Conservation (phyloP, 2,329 filamentous ascomycete genomes). For the Hypoxylon rubiginosum region DNA sequence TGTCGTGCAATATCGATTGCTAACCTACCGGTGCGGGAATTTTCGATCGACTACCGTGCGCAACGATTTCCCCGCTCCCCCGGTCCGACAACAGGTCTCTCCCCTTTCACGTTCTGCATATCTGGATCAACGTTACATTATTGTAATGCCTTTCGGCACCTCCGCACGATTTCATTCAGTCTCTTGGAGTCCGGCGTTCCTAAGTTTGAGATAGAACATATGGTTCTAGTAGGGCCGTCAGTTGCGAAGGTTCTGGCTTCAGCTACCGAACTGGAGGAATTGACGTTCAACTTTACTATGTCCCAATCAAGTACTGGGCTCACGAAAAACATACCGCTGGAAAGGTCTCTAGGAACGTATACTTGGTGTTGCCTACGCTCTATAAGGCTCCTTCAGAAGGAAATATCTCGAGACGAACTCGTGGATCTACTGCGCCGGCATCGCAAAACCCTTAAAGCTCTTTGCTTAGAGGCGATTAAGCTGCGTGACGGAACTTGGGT, state of each 20-base stretch:
- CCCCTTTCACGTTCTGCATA: background rate
- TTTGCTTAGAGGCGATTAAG: background rate
- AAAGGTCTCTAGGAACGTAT: background rate
- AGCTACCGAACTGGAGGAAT: background rate
- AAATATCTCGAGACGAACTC: background rate
- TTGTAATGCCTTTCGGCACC: background rate
- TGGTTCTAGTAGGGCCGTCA: background rate
- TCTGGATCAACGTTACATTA: background rate
- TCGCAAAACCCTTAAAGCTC: background rate
- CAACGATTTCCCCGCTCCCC: too few relatives aligned
- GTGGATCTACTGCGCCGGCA: slow-evolving; percentile 1
- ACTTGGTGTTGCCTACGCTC: background rate
- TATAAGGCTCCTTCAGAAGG: background rate
- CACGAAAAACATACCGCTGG: background rate
- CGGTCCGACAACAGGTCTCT: background rate
- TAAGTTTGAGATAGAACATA: too few relatives aligned
- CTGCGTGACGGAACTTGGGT: background rate
- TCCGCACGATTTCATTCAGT: background rate
- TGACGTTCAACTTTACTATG: background rate
- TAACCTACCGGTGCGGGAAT: background rate
- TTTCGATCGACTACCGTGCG: background rate
- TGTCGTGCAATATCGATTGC: background rate
- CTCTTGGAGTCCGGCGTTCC: too few relatives aligned
- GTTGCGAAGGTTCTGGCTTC: background rate
- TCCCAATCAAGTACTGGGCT: too few relatives aligned